Conservation (phyloP, 1,139 yeast genomes). For the Magnusiomyces ingens region DNA sequence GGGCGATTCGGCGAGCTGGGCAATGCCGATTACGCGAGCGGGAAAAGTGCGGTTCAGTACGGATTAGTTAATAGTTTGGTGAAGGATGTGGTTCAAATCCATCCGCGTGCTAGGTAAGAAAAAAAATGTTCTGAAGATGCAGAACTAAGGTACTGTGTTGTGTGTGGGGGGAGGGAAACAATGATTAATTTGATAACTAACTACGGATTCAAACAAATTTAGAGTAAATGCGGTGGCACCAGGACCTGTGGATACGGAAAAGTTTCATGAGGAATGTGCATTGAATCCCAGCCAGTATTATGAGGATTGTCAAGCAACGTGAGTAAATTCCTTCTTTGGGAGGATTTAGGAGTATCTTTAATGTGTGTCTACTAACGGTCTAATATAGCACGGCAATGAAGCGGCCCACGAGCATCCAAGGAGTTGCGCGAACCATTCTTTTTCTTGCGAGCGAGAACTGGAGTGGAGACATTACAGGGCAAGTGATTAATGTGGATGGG, state of each 20-base stretch:
- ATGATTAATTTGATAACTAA: too few species aligned
- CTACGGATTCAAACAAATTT: too few species aligned
- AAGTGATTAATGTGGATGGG: conserved; percentile 14
- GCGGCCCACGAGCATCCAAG: conserved; percentile 12
- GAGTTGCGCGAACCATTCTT: conserved; percentile 15
- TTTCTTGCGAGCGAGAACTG: conserved; percentile 16
- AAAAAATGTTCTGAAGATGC: too few species aligned
- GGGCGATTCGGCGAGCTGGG: conserved; percentile 16
- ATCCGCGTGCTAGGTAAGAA: conserved; percentile 9
- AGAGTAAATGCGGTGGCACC: conserved; percentile 17
- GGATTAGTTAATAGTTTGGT: conserved; percentile 14
- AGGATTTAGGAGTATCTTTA: too few species aligned
- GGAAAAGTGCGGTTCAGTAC: conserved; percentile 15
- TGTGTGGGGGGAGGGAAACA: too few species aligned
- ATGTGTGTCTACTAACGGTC: too few species aligned
- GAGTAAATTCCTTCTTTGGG: too few species aligned
- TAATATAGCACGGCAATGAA: conserved; percentile 9
- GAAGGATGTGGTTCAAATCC: conserved; percentile 13
- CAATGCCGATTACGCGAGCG: conserved; percentile 17
- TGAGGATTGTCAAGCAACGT: conserved; percentile 15
- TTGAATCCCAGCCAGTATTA: conserved; percentile 13
- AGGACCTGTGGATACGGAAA: conserved; percentile 16
- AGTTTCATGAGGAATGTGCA: conserved; percentile 13
- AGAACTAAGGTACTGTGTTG: too few species aligned
- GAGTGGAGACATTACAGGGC: conserved; percentile 16